Evolutionary conservation across 2,329 filamentous ascomycete genomes (phyloP), one percentile per base, ranked within the genome.

Genomic region (Knufia fluminis): DNA sequence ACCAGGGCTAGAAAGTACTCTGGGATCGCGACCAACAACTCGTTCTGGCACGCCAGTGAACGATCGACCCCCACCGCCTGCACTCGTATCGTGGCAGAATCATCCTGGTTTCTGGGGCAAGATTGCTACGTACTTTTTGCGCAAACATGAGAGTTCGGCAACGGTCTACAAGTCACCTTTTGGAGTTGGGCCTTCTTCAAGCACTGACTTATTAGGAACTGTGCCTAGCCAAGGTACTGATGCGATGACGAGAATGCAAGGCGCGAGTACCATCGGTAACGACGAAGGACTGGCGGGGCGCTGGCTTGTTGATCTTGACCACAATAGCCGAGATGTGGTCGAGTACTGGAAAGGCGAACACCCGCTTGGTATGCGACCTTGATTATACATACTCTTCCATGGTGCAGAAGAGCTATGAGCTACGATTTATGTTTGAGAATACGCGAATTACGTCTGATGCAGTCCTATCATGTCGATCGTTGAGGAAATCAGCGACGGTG

Each of bases 101-200:
- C 46, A 50, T 14, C 55, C 52, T n/a, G 57, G 57, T 3, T 59
- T 59, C 32, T 59, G 57, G 57, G 54, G 53, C 35, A 52, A 52
- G 36, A 53, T 59, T 4, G 48, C 56, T 4, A 45, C 39, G 10
- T 58, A 59, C 43, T 59, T 55, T 44, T 54, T 56, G 20, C 43
- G 48, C 24, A 58, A 58, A 24, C 56, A 58, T 39, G 46, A 57
- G 14, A 46, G 41, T 9, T 43, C 52, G 17, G 54, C 54, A 14
- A 59, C 53, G 28, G 50, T 57, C 17, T 59, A 59, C 31, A 51
- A 45, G 26, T 54, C 51, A 12, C 57, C 57, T 4, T 59, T 59
- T 39, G 43, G 46, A 3, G 45, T 48, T 20, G 33, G 26, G 17
- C 20, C 45, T 12, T 40, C 26, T 28, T 31, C 45, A 3, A 43